A percentile compares a stretch with the other conserved stretches of the same genome.
Conservation (phyloP, 768 basidiomycete species). For the Holtermanniella nyarrowii region DNA sequence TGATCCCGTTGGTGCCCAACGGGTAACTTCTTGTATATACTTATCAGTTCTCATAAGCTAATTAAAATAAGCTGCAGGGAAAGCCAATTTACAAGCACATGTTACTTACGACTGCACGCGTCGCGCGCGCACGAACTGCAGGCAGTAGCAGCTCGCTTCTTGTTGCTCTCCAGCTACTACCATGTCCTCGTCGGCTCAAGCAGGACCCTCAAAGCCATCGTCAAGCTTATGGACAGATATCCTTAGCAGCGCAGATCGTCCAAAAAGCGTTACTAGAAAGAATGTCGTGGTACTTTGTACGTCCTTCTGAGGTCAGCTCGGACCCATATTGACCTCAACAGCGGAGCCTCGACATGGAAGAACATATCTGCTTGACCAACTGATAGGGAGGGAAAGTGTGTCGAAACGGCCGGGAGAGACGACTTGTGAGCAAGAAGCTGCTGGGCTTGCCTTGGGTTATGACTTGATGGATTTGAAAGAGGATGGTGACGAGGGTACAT, state of each 20-base stretch:
- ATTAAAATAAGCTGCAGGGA: too few relatives aligned
- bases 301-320: conserved; percentile 5
- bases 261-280: conserved; percentile 63
- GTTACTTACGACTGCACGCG: too few relatives aligned
- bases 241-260: conserved; percentile 70
- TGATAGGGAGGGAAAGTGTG: conserved; percentile 51
- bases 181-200: not conserved
- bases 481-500: conserved; percentile 80
- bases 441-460: conserved; percentile 81
- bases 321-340: not conserved
- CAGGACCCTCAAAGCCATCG: not conserved
- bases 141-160: too few relatives aligned
- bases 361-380: conserved; percentile 15
- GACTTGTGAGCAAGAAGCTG: conserved; percentile 40
- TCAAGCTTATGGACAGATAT: conserved; percentile 89
- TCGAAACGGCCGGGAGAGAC: not conserved
- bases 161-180: too few relatives aligned
- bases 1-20: too few relatives aligned
- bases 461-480: conserved; percentile 84
- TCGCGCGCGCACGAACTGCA: too few relatives aligned
- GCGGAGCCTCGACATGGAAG: conserved; percentile 24
- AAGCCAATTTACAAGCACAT: too few relatives aligned
- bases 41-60: too few relatives aligned
- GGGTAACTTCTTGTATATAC: too few relatives aligned
- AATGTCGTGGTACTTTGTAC: conserved; percentile 67